These are phyloP conservation scores for Boletus rex-veris DNA, from an alignment of 768 basidiomycete genomes.

Conservation along the genomic window DNA sequence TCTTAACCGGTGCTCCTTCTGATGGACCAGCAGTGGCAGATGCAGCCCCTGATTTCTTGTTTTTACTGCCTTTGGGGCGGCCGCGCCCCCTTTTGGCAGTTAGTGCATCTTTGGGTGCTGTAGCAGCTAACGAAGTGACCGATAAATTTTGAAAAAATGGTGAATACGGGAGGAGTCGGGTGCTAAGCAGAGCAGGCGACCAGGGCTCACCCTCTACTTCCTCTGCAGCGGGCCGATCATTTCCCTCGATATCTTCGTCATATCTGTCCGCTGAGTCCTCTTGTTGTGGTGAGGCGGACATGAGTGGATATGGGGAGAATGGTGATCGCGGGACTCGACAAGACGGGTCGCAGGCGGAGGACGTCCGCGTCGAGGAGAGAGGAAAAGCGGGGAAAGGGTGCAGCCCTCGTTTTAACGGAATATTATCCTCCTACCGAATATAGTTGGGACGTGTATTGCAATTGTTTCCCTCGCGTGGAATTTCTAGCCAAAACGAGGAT, in stretches of 20 bases:
- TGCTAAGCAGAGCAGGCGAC: slow-evolving; percentile 12
- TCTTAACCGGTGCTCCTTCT: slow-evolving; percentile 34
- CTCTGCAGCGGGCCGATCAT: slow-evolving; percentile 40
- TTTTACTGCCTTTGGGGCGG: slow-evolving; percentile 87
- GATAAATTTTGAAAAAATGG: slow-evolving; percentile 20
- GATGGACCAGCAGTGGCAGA: slow-evolving; percentile 27
- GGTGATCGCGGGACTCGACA: slow-evolving; percentile 23
- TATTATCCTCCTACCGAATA: slow-evolving; percentile 65
- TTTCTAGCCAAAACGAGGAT: slow-evolving; percentile 50
- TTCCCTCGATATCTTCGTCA: slow-evolving; percentile 56
- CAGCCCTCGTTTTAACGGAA: slow-evolving; percentile 73
- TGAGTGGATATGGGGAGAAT: slow-evolving; percentile 30
- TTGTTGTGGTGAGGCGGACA: slow-evolving; percentile 62
- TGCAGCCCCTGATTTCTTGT: slow-evolving; percentile 48
- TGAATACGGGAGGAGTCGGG: slow-evolving; percentile 10
- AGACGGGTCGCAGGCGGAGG: slow-evolving; percentile 19
- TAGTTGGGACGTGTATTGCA: slow-evolving; percentile 59
- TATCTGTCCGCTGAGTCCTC: slow-evolving; percentile 54
- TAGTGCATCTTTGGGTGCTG: slow-evolving; percentile 36
- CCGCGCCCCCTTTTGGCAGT: slow-evolving; percentile 76
- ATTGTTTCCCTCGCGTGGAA: slow-evolving; percentile 69
- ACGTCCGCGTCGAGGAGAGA: slow-evolving; percentile 40
- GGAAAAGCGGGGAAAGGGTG: slow-evolving; percentile 63
- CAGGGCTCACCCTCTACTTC: slow-evolving; percentile 30
- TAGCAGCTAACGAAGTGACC: slow-evolving; percentile 34